Conservation (phyloP, 1,139 yeast species). For the Pichia sp. region DNA sequence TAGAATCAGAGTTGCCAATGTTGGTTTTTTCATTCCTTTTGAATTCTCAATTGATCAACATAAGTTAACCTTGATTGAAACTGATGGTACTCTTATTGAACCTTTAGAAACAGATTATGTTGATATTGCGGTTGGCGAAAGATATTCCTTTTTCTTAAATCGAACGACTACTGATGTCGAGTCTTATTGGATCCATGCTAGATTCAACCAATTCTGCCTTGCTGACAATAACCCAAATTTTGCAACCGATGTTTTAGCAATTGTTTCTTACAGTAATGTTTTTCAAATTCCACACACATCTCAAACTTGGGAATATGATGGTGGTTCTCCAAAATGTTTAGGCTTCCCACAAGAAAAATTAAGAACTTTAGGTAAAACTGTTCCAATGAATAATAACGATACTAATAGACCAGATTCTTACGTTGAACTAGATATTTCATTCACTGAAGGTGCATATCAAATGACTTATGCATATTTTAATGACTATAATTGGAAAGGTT, state of each 20-base stretch:
- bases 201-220: constrained; percentile 34
- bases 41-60: constrained; percentile 37
- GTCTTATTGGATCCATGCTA: constrained; percentile 22
- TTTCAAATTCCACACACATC: constrained; percentile 10
- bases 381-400: constrained; percentile 19
- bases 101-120: constrained; percentile 44
- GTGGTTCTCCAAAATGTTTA: constrained; percentile 31
- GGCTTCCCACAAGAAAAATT: constrained; percentile 30
- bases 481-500: constrained; percentile 11
- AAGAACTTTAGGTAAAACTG: constrained; percentile 25
- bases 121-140: constrained; percentile 58
- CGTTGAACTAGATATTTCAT: constrained; percentile 23
- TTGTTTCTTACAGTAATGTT: constrained; percentile 29
- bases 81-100: constrained; percentile 55
- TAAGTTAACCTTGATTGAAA: constrained; percentile 51
- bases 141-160: constrained; percentile 54
- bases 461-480: constrained; percentile 14
- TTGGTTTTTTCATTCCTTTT: constrained; percentile 42
- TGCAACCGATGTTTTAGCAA: constrained; percentile 32
- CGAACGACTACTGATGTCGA: constrained; percentile 34
- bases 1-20: constrained; percentile 34
- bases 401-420: constrained; percentile 22
- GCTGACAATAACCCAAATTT: constrained; percentile 31
- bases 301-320: constrained; percentile 26
- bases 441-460: constrained; percentile 15